Conservation (phyloP, 768 basidiomycete species). For the Pisolithus tinctorius region DNA sequence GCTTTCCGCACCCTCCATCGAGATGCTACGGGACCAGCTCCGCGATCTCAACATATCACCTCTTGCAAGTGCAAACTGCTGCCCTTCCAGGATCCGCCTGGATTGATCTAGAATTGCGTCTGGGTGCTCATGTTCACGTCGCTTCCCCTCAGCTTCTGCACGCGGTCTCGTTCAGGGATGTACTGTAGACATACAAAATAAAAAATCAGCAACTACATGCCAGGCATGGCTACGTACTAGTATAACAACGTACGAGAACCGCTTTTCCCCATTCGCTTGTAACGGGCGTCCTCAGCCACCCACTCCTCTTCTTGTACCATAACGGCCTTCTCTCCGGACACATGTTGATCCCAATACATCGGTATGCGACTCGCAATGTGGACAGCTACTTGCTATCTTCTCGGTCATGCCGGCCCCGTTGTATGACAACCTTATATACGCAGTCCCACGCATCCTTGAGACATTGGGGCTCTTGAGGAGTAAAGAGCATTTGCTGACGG, state of each 20-base stretch:
- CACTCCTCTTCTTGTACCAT: conserved; percentile 55
- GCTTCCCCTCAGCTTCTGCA: conserved; percentile 69
- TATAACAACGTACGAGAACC: conserved; percentile 53
- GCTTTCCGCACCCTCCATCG: conserved; percentile 19
- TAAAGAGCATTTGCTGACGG: conserved; percentile 10
- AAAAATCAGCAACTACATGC: neutral
- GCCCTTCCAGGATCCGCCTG: conserved; percentile 77
- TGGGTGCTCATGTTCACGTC: conserved; percentile 76
- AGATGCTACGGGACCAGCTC: conserved; percentile 54
- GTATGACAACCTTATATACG: conserved; percentile 42
- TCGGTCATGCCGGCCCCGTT: conserved; percentile 16
- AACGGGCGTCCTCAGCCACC: conserved; percentile 50
- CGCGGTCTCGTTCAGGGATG: conserved; percentile 59
- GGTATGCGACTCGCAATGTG: conserved; percentile 60
- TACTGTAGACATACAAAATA: conserved; percentile 37
- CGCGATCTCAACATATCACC: conserved; percentile 39
- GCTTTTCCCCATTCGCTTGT: conserved; percentile 84
- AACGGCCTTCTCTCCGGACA: conserved; percentile 54
- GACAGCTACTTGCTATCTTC: conserved; percentile 40
- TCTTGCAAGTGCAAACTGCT: conserved; percentile 61
- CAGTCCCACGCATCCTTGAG: conserved; percentile 51
- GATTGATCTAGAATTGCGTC: conserved; percentile 89
- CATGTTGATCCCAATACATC: conserved; percentile 69
- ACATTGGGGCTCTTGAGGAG: conserved; percentile 18
- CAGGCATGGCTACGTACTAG: neutral